These are phyloP conservation scores for Colletotrichum salicis DNA, from an alignment of 2,329 filamentous ascomycete species.

Conservation along the genomic window DNA sequence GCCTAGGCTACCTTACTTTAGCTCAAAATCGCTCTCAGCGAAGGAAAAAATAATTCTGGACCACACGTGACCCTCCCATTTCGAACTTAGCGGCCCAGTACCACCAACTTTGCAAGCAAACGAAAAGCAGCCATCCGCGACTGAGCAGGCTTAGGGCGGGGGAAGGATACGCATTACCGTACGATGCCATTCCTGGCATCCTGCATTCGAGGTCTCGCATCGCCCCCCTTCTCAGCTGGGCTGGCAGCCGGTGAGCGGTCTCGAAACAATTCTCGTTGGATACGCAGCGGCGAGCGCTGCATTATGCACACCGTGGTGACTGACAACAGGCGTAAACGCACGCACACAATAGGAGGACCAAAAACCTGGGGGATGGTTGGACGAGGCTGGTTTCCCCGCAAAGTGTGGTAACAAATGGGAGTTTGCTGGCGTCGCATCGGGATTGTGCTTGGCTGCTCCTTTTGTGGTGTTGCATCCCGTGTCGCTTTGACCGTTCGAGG, in stretches of 20 bases:
- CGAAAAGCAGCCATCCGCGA: not conserved
- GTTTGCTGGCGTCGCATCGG: not conserved
- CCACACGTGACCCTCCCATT: conserved; percentile 29
- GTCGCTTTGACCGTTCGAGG: not conserved
- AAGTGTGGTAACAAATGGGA: conserved; percentile 1
- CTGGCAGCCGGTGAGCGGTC: conserved; percentile 16
- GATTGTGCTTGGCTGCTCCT: not conserved
- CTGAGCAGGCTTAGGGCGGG: not conserved
- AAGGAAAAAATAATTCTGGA: not conserved
- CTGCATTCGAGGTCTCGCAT: conserved; percentile 17
- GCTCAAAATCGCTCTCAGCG: not conserved
- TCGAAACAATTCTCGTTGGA: conserved; percentile 22
- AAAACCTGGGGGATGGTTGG: not conserved
- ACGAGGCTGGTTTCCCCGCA: conserved; percentile 10
- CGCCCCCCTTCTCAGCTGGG: conserved; percentile 16
- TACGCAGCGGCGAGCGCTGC: conserved; percentile 12
- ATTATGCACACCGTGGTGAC: conserved; percentile 28
- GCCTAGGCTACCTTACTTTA: not conserved
- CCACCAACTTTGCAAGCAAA: conserved; percentile 1
- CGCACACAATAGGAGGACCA: conserved; percentile 13
- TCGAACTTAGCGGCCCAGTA: conserved; percentile 2
- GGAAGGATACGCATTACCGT: conserved; percentile 4
- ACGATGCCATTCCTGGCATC: conserved; percentile 10
- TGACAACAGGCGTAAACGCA: not conserved
- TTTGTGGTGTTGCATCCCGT: not conserved